These are phyloP conservation scores for Tarenaya hassleriana DNA, from an alignment of 345 rosid genomes.

Conservation along the genomic window DNA sequence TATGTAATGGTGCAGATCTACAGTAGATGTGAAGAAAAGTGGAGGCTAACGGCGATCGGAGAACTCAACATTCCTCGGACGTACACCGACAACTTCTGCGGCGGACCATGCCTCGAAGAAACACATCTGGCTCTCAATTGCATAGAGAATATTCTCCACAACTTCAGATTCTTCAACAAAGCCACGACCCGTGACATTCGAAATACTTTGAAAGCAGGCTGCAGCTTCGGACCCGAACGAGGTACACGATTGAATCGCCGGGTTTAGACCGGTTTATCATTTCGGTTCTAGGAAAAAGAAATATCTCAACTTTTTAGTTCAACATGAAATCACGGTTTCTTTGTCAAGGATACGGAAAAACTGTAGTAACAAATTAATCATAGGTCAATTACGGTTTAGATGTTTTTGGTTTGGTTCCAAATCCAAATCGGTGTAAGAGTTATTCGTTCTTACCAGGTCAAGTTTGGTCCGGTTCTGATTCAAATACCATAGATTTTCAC, in stretches of 20 bases:
- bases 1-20: slow-evolving; percentile 39
- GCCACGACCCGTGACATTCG: slow-evolving; percentile 55
- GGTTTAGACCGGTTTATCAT: not conserved
- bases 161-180: slow-evolving; percentile 60
- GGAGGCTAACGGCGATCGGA: slow-evolving; percentile 61
- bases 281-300: no score
- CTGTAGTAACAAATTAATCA: no score
- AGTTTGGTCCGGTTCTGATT: slow-evolving; percentile 13
- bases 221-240: slow-evolving; percentile 69
- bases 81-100: slow-evolving; percentile 45
- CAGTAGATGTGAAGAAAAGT: slow-evolving; percentile 57
- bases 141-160: slow-evolving; percentile 43
- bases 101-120: slow-evolving; percentile 71
- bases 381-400: no score
- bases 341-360: no score
- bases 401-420: no score
- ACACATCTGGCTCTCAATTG: slow-evolving; percentile 69
- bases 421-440: no score
- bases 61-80: slow-evolving; percentile 46
- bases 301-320: no score
- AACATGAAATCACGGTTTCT: no score
- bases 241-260: slow-evolving; percentile 30
- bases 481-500: no score
- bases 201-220: slow-evolving; percentile 63
- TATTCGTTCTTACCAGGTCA: no score